Evolutionary conservation across 305 asterid species (phyloP), one percentile per base, ranked within the genome.

Genomic region (Fraxinus xanthoxyloides): DNA sequence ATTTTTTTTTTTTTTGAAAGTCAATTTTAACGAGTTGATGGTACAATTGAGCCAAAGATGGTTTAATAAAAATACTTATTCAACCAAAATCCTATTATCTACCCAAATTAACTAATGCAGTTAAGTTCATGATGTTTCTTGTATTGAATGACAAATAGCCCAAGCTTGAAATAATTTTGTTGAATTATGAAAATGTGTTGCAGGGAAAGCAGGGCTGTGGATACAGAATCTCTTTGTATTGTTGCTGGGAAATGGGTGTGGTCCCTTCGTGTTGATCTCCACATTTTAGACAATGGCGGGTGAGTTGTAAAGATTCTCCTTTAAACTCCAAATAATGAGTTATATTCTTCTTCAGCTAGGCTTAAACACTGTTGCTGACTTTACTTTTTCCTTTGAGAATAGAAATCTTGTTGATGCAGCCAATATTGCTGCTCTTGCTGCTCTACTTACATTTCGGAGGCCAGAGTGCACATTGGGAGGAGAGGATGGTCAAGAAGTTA

Each of bases 151-250:
- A 77, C 63, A 69, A 21, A 75, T n/a, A 56, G 82, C 72, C 35
- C 10, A 67, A 59, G 32, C 72, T 77, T 77, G 30, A 24, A 73
- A 56, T 75, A 70, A 6, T 36, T 31, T n/a, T 78, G 30, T 80
- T 84, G 85, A 89, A 82, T n/a, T 51, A 36, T 40, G 84, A 69
- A 78, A 79, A 72, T 73, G 73, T 79, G 61, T 85, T 87, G 84
- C 92, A 96, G 99, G 91, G 98, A 94, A 85, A 96, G 98, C 90
- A 90, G 97, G 87, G 98, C 98, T 30, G 92, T 95, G 38, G 99
- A 95, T 85, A 95, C 93, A 77, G 98, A 95, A 91, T 91, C 99
- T 73, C 94, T 95, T 30, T 94, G 98, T 90, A 92, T 95, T 86
- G 91, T 92, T 81, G 90, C 98, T 0, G 99, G 97, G 84, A 95